Conservation (phyloP, 345 rosid genomes). For the Corymbia maculata region DNA sequence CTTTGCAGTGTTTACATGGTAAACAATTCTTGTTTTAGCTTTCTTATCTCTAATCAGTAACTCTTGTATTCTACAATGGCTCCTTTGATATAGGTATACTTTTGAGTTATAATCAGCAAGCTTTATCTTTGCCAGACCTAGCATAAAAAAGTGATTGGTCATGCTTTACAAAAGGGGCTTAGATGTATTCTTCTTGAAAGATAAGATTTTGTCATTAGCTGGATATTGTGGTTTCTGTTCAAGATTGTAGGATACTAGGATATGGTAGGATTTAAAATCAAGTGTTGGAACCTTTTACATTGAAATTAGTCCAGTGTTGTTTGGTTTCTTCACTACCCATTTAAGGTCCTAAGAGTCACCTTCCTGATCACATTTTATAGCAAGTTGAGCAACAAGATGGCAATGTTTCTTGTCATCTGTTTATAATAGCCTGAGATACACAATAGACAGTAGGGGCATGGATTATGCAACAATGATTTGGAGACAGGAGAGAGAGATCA, state of each 20-base stretch:
- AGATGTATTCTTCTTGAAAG: not conserved
- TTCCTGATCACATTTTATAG: not conserved
- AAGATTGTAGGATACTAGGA: not conserved
- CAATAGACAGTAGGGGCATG: not conserved
- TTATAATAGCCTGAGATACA: not conserved
- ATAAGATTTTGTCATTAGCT: not conserved
- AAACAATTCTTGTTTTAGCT: constrained; percentile 15
- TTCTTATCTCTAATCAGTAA: not conserved
- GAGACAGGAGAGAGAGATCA: not conserved
- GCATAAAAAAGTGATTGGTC: not conserved
- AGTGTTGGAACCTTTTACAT: not conserved
- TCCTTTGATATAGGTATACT: not conserved
- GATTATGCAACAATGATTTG: not conserved
- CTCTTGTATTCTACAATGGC: not conserved
- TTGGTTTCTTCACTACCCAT: not conserved
- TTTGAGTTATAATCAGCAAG: not conserved
- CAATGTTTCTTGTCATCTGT: not conserved
- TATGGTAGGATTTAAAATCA: not conserved
- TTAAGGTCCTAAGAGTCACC: not conserved
- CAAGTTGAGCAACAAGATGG: not conserved
- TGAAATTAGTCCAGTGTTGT: not conserved
- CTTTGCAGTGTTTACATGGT: constrained; percentile 86
- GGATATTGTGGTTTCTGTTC: not conserved
- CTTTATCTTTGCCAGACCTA: not conserved
- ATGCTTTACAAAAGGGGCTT: not conserved